Evolutionary conservation across 1,139 yeast species (phyloP).

Genomic region (Debaryomyces psychrophilus): DNA sequence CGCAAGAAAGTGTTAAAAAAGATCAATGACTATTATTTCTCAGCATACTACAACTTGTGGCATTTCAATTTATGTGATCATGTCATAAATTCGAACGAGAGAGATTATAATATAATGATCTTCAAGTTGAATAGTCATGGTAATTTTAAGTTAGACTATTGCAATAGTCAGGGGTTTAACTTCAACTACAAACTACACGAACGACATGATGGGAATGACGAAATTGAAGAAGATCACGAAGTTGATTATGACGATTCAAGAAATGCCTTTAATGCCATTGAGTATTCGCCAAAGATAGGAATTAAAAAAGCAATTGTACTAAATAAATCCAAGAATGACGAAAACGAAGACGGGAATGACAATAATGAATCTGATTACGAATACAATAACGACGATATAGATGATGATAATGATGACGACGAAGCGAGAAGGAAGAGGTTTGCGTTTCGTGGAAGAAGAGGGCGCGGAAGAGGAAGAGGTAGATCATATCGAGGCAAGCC

Average conservation of each 20-base stretch:
- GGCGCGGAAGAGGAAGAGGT: slow-evolving; percentile 16
- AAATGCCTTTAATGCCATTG: slow-evolving; percentile 14
- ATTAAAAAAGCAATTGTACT: slow-evolving; percentile 13
- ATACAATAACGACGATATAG: slow-evolving; percentile 11
- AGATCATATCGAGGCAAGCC: slow-evolving; percentile 14
- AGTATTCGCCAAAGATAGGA: slow-evolving; percentile 19
- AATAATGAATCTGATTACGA: slow-evolving; percentile 12
- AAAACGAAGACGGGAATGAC: slow-evolving; percentile 2
- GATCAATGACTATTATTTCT: slow-evolving; percentile 58
- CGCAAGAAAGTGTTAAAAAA: slow-evolving; percentile 31
- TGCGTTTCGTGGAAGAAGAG: slow-evolving; percentile 13
- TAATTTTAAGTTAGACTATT: slow-evolving; percentile 31
- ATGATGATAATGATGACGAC: slow-evolving; percentile 16
- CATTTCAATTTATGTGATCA: slow-evolving; percentile 73
- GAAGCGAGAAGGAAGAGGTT: slow-evolving; percentile 4
- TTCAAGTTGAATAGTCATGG: slow-evolving; percentile 30
- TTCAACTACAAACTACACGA: slow-evolving; percentile 29
- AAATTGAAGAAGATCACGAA: slow-evolving; percentile 2
- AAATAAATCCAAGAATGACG: not conserved
- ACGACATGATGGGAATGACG: slow-evolving; percentile 8
- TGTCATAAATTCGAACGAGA: slow-evolving; percentile 16
- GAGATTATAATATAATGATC: slow-evolving; percentile 31
- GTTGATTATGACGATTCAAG: slow-evolving; percentile 2
- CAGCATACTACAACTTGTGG: slow-evolving; percentile 75
- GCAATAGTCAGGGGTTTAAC: slow-evolving; percentile 40